Evolutionary conservation across 2,329 filamentous ascomycete species (phyloP).

Genomic region (Daldinia eschscholtzii): DNA sequence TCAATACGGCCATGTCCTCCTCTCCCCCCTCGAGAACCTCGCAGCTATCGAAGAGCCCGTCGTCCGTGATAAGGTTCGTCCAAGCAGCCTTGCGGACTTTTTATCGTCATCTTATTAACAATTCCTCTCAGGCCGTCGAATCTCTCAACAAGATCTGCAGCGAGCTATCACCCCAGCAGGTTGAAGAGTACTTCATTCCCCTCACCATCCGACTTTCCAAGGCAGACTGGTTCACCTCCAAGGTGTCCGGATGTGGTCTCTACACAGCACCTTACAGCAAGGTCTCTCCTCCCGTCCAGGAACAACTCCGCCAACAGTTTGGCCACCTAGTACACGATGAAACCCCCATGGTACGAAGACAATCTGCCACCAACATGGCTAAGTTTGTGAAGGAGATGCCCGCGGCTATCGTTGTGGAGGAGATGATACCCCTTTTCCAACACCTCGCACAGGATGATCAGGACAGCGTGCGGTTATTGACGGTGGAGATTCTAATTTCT

Average conservation of each 20-base stretch:
- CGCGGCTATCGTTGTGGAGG: slow-evolving; percentile 89
- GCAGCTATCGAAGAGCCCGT: slow-evolving; percentile 98
- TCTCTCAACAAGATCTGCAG: slow-evolving; percentile 99
- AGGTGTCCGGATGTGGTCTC: slow-evolving; percentile 96
- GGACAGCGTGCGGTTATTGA: slow-evolving; percentile 95
- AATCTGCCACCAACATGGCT: slow-evolving; percentile 94
- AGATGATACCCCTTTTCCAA: slow-evolving; percentile 99
- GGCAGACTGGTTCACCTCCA: slow-evolving; percentile 99
- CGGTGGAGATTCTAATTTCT: slow-evolving; percentile 94
- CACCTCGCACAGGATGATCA: slow-evolving; percentile 97
- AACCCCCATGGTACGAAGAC: slow-evolving; percentile 98
- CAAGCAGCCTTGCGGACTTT: slow-evolving; percentile 13
- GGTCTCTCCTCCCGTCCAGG: slow-evolving; percentile 87
- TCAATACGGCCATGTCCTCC: slow-evolving; percentile 92
- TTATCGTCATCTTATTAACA: slow-evolving; percentile 26
- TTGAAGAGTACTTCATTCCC: slow-evolving; percentile 97
- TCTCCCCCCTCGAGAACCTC: slow-evolving; percentile 97
- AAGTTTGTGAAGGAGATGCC: slow-evolving; percentile 99
- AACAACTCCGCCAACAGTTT: slow-evolving; percentile 92
- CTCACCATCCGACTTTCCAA: slow-evolving; percentile 96
- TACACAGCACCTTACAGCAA: slow-evolving; percentile 95
- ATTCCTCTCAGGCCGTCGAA: slow-evolving; percentile 82
- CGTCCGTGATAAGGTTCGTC: slow-evolving; percentile 91
- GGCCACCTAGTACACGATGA: slow-evolving; percentile 95
- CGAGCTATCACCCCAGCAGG: slow-evolving; percentile 88